phyloP scores from a whole-genome alignment of 2,329 filamentous ascomycete genomes.

The Sporothrix curviconia region DNA sequence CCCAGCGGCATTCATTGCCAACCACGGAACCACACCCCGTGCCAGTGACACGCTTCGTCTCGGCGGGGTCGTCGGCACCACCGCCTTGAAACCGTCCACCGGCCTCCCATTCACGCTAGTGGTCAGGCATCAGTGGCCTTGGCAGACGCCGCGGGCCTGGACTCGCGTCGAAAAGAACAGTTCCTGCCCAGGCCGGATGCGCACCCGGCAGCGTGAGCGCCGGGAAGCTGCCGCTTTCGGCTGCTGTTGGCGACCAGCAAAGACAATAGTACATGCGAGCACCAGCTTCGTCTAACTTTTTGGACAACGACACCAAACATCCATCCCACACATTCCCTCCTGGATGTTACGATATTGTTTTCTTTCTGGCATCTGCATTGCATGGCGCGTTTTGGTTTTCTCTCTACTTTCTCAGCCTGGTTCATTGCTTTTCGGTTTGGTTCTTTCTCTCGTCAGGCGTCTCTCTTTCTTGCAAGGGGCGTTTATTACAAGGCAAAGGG shows the following conservation, averaged over 20 bases:
- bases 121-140: constrained; percentile 30
- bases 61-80: no score
- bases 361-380: background rate
- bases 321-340: no score
- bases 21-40: background rate
- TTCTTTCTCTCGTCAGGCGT: background rate
- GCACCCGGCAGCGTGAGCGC: constrained; percentile 24
- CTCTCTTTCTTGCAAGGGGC: background rate
- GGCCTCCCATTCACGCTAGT: constrained; percentile 18
- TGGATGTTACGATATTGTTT: background rate
- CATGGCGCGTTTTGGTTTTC: background rate
- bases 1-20: background rate
- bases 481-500: background rate
- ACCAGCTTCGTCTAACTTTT: no score
- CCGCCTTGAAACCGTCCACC: background rate
- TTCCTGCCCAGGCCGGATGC: constrained; percentile 9
- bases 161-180: constrained; percentile 21
- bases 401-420: background rate
- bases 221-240: constrained; percentile 32
- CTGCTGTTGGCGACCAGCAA: background rate
- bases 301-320: background rate
- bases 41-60: no score
- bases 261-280: constrained; percentile 1
- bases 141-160: constrained; percentile 27
- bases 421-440: background rate